These are phyloP conservation scores for Populus nigra DNA, from an alignment of 345 rosid species.

Conservation along the genomic window DNA sequence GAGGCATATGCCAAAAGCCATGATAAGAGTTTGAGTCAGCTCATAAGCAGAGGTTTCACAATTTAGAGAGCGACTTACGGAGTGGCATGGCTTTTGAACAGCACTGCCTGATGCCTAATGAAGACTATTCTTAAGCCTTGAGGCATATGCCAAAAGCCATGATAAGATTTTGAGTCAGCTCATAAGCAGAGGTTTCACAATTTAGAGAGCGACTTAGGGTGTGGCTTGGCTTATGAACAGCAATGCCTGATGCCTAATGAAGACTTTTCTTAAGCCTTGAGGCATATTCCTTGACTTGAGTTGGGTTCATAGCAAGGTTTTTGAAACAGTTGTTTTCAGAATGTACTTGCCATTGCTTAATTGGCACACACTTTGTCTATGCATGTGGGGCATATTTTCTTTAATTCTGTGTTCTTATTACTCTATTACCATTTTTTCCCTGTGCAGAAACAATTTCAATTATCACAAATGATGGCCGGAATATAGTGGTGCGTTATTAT, in stretches of 20 bases:
- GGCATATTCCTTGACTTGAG: neutral
- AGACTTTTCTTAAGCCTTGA: neutral
- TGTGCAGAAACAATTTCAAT: slow-evolving; percentile 67
- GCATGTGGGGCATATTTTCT: neutral
- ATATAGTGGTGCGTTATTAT: slow-evolving; percentile 65
- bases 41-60: neutral
- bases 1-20: neutral
- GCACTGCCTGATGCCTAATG: neutral
- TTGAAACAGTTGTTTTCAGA: neutral
- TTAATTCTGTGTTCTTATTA: neutral
- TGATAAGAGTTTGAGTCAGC: neutral
- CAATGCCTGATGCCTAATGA: neutral
- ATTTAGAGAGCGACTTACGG: neutral
- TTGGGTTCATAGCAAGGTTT: neutral
- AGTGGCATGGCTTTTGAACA: neutral
- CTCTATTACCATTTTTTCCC: neutral
- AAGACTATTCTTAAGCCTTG: neutral
- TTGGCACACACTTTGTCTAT: neutral
- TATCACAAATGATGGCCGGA: slow-evolving; percentile 87
- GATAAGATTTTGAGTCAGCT: neutral
- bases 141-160: neutral
- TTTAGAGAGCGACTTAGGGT: neutral
- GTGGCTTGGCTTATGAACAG: neutral
- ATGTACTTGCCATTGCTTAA: neutral
- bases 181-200: neutral